Base-by-base conservation (phyloP, 805 yeast species). In the Myxozyma udenii region DNA sequence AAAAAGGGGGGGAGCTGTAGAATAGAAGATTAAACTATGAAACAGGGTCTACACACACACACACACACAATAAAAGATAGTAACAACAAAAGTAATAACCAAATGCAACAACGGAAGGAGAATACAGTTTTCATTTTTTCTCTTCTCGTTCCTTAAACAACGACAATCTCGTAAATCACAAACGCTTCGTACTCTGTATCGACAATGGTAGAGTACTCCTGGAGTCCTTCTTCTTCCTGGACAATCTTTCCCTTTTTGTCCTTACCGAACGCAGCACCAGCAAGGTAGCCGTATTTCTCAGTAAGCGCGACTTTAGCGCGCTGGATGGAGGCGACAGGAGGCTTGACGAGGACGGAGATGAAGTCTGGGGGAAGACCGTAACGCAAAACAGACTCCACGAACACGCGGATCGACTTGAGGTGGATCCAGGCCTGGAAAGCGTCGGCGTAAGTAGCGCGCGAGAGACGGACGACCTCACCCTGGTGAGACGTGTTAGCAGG, bases 161-260 rank as follows among this genome's bases (percentile, higher is more conserved):
- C 45, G 30, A 52, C 76, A 39, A 80, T 70, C 44, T 78, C 78
- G 68, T 87, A 91, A 61, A 93, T 71, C 47, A 91, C 98, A 72
- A 93, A 93, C 46, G 98, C 98, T 71, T 91, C 96, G 68, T 91
- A 91, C 52, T 91, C 97, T 25, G 91, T 81, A 70, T 93, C 98
- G 44, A 89, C 96, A 63, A 93, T 73, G 1, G 95, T 81, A 9
- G 96, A 91, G 68, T 87, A 93, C 68, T 91, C 98, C 61, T 83
- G 80, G 63, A 91, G 76, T 41, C 80, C 81, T 32, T 69, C 62
- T 66, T 84, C 87, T 62, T 83, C 81, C n/a, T 62, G 62, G 57
- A 79, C 75, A 43, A 83, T 72, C 60, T 77, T 79, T 44, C 90
- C 90, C 62, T 77, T 75, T 61, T 78, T 79, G 66, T 85, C 89